Evolutionary conservation across 805 yeast genomes (phyloP), one percentile per base, ranked within the genome.

Genomic region (Lipomyces yamanashiensis): DNA sequence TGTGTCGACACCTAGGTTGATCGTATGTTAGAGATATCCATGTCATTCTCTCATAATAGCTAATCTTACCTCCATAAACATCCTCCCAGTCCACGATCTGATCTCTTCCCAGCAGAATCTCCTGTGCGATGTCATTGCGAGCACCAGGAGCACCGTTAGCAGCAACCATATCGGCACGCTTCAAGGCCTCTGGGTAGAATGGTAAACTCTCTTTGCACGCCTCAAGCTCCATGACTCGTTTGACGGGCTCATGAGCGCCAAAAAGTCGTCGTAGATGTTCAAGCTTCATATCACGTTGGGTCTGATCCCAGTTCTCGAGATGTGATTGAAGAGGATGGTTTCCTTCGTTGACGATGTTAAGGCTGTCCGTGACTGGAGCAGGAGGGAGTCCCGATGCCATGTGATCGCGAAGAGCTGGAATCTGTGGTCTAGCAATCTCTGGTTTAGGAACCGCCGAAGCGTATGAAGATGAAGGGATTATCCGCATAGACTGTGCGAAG

Each of bases 181-280:
- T 44, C 48, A 66, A 33, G 10, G 58, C 62, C 23, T 59, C 62
- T 39, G 77, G 73, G 7, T 51, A 47, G 33, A 53, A 59, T 15
- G 67, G 45, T 8, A 40, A 33, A 19, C 67, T 64, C 37, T 60
- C 64, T n/a, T 36, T 50, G 48, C 59, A 44, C 33, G 93, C 82
- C 61, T 85, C 80, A 73, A 90, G 78, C 72, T 95, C 99, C 97
- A 95, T 92, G 39, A 87, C 85, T 73, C 98, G 83, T 73, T 87
- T 87, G 75, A 93, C 88, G 8, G 99, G 98, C 72, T 90, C 98
- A 10, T 95, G 97, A 54, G 93, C 85, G 15, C 99, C 99, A 75
- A 89, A 92, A 17, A 89, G 78, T 69, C 96, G 84, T 74, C 96
- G 84, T 76, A 89, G 87, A 64, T 85, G 85, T 74, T 92, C 95